Percentiles rank a stretch among this genome's conserved stretches.
Conservation (phyloP, 352 stramenopile species). For the Halophytophthora polymorphica region DNA sequence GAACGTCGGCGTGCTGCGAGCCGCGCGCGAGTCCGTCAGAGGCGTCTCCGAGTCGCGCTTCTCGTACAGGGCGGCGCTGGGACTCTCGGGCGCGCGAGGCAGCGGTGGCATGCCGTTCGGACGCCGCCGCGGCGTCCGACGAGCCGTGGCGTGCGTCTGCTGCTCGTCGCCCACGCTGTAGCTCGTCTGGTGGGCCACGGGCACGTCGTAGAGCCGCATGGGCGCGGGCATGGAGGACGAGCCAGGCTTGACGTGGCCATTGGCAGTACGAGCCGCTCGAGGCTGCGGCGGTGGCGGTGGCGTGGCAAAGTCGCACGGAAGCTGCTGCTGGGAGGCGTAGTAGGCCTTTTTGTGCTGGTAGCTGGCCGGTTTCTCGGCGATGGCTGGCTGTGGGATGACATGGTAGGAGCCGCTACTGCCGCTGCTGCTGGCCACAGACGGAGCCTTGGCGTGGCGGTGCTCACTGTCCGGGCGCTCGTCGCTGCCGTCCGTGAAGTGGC, state of each 20-base stretch:
- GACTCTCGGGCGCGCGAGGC: constrained; percentile 4
- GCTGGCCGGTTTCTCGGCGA: constrained; percentile 6
- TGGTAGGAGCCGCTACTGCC: constrained; percentile 18
- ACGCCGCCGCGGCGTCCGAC: constrained; percentile 3
- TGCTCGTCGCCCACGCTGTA: constrained; percentile 16
- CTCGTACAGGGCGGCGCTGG: constrained; percentile 10
- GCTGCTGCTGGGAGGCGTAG: not conserved
- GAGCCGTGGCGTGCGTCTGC: not conserved
- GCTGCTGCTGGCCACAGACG: constrained; percentile 23
- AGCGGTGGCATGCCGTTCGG: constrained; percentile 11
- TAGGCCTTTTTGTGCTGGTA: constrained; percentile 7
- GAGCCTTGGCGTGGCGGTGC: constrained; percentile 1
- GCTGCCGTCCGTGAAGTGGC: constrained; percentile 32
- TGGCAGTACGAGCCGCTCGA: constrained; percentile 11
- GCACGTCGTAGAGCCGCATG: constrained; percentile 23
- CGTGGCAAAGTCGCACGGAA: not conserved
- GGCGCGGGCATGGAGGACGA: constrained; percentile 25
- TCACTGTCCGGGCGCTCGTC: constrained; percentile 15
- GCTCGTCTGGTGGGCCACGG: constrained; percentile 11
- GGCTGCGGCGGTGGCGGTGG: constrained; percentile 18
- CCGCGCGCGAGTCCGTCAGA: constrained; percentile 13
- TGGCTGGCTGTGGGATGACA: constrained; percentile 22
- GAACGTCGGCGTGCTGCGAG: constrained; percentile 6
- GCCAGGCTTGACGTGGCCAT: constrained; percentile 11
- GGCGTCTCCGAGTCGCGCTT: constrained; percentile 26